Evolutionary conservation across 106 monocot genomes (phyloP).

Genomic region (Vanilla planifolia): DNA sequence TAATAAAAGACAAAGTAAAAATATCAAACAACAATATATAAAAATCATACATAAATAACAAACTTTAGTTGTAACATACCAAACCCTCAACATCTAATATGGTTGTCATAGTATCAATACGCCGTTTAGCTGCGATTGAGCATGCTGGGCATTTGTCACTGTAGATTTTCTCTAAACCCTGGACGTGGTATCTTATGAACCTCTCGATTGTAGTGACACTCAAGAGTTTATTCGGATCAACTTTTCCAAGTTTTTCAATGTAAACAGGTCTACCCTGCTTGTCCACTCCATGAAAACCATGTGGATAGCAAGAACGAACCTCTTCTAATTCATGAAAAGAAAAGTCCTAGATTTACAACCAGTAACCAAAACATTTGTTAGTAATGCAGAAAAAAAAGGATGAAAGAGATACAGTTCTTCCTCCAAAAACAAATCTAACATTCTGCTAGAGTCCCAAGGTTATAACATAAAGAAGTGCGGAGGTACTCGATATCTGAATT

Average conservation of each 20-base stretch:
- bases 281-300: conserved; percentile 87
- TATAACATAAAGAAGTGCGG: no score
- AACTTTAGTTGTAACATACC: conserved; percentile 23
- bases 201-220: conserved; percentile 66
- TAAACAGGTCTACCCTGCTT: conserved; percentile 80
- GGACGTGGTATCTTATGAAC: conserved; percentile 87
- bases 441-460: no score
- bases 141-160: conserved; percentile 74
- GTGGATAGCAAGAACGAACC: conserved; percentile 68
- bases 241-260: conserved; percentile 78
- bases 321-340: conserved; percentile 58
- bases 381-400: not conserved
- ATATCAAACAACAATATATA: not conserved
- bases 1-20: not conserved
- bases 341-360: conserved; percentile 44
- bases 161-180: conserved; percentile 53
- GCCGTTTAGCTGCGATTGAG: conserved; percentile 50
- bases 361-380: not conserved
- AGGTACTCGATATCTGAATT: no score
- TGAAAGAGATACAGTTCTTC: not conserved
- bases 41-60: conserved; percentile 1
- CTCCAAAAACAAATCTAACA: not conserved
- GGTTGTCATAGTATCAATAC: conserved; percentile 64
- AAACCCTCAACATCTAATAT: conserved; percentile 68
- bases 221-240: conserved; percentile 70